Conservation (phyloP, 805 yeast species). For the Candida pseudoglaebosa region DNA sequence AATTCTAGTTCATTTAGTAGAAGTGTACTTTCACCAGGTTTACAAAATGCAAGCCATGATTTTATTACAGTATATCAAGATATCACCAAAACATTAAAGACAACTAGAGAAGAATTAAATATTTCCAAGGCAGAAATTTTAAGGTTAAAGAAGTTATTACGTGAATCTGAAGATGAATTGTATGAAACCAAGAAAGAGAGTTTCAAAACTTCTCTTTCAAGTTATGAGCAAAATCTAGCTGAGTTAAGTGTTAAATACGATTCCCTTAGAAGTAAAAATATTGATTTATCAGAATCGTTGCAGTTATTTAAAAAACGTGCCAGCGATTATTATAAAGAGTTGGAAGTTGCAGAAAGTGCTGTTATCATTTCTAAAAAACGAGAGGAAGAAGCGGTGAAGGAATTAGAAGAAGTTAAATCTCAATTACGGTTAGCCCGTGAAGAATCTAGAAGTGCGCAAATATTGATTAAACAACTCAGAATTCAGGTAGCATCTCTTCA, state of each 20-base stretch:
- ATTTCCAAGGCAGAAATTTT: constrained; percentile 39
- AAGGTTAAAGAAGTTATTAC: constrained; percentile 36
- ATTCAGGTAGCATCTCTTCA: constrained; percentile 49
- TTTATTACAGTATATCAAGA: constrained; percentile 50
- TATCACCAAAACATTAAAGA: constrained; percentile 39
- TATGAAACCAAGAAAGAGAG: constrained; percentile 39
- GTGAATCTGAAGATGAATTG: constrained; percentile 42
- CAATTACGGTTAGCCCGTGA: constrained; percentile 46
- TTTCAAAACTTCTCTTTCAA: constrained; percentile 33
- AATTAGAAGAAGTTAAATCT: constrained; percentile 39
- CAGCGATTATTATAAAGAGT: constrained; percentile 65
- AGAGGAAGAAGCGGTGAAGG: constrained; percentile 50
- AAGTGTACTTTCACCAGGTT: constrained; percentile 29
- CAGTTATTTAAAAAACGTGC: constrained; percentile 67
- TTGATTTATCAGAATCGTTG: constrained; percentile 50
- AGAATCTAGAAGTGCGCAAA: constrained; percentile 53
- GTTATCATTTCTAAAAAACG: constrained; percentile 59
- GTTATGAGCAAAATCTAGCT: constrained; percentile 36
- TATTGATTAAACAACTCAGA: constrained; percentile 49
- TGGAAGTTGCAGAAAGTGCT: constrained; percentile 77
- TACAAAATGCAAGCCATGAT: constrained; percentile 36
- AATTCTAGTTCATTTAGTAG: constrained; percentile 15
- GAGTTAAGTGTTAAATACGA: constrained; percentile 56
- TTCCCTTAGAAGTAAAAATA: constrained; percentile 51
- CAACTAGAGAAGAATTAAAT: constrained; percentile 42